phyloP scores from a whole-genome alignment of 2,329 filamentous ascomycete species.

The Purpureocillium takamizusanense region DNA sequence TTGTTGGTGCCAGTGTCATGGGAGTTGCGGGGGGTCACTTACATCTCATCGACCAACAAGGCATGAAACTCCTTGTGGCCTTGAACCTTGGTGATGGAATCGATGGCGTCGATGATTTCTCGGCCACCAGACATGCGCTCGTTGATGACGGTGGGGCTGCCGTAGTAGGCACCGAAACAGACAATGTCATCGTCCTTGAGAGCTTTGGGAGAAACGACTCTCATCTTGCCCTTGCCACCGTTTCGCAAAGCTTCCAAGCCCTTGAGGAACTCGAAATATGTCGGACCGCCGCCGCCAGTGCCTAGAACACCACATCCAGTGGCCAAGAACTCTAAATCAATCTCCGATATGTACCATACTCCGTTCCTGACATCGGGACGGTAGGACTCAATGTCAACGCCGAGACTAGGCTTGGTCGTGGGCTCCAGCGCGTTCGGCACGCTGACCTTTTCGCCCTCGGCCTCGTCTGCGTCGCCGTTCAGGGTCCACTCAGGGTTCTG shows the following conservation, averaged over 20 bases:
- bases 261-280: constrained; percentile 35
- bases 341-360: constrained; percentile 25
- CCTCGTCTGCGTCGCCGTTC: constrained; percentile 9
- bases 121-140: constrained; percentile 25
- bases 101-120: constrained; percentile 26
- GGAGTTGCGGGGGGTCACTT: constrained; percentile 5
- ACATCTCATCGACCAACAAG: constrained; percentile 28
- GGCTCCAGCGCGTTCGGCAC: constrained; percentile 18
- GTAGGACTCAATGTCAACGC: constrained; percentile 19
- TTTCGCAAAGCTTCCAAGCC: constrained; percentile 26
- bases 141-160: constrained; percentile 30
- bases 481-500: neutral
- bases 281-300: constrained; percentile 26
- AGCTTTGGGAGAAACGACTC: constrained; percentile 27
- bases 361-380: constrained; percentile 20
- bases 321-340: constrained; percentile 25
- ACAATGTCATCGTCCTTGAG: constrained; percentile 28
- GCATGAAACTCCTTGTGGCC: constrained; percentile 22
- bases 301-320: constrained; percentile 26
- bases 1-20: neutral
- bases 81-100: constrained; percentile 22
- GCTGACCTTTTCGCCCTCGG: constrained; percentile 16
- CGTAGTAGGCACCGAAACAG: constrained; percentile 35
- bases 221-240: constrained; percentile 22
- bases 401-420: constrained; percentile 20